Evolutionary conservation across 1,139 yeast genomes (phyloP).

Genomic region (Debaryomyces subglobosus): DNA sequence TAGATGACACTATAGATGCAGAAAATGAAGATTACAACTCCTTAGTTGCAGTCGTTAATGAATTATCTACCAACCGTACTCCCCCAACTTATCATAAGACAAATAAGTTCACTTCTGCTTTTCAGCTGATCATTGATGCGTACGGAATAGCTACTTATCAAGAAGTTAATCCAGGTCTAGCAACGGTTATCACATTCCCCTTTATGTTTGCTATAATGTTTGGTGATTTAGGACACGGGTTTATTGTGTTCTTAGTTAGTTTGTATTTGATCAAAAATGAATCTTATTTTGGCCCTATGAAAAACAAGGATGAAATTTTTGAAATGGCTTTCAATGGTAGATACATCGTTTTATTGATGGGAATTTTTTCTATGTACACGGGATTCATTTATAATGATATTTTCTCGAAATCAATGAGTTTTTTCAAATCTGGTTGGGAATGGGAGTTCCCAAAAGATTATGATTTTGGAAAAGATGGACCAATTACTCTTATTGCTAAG

Average conservation of each 20-base stretch:
- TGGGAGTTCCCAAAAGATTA: constrained; percentile 73
- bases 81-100: constrained; percentile 95
- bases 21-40: constrained; percentile 31
- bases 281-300: constrained; percentile 59
- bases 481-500: constrained; percentile 57
- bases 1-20: constrained; percentile 23
- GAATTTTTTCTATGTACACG: constrained; percentile 88
- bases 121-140: constrained; percentile 92
- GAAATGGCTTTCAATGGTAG: constrained; percentile 97
- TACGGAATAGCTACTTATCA: constrained; percentile 93
- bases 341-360: constrained; percentile 88
- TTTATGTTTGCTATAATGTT: constrained; percentile 99
- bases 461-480: constrained; percentile 56
- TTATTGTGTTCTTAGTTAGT: constrained; percentile 76
- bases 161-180: constrained; percentile 95
- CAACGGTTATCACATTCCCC: constrained; percentile 94
- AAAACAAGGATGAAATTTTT: constrained; percentile 85
- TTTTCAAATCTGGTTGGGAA: constrained; percentile 87
- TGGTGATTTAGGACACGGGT: constrained; percentile 97
- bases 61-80: constrained; percentile 73
- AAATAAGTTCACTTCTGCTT: constrained; percentile 89
- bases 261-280: constrained; percentile 72
- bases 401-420: constrained; percentile 85
- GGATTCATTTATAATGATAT: constrained; percentile 93
- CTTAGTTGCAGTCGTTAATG: constrained; percentile 67